These are phyloP conservation scores for Nephelium lappaceum DNA, from an alignment of 345 rosid genomes.

Conservation along the genomic window DNA sequence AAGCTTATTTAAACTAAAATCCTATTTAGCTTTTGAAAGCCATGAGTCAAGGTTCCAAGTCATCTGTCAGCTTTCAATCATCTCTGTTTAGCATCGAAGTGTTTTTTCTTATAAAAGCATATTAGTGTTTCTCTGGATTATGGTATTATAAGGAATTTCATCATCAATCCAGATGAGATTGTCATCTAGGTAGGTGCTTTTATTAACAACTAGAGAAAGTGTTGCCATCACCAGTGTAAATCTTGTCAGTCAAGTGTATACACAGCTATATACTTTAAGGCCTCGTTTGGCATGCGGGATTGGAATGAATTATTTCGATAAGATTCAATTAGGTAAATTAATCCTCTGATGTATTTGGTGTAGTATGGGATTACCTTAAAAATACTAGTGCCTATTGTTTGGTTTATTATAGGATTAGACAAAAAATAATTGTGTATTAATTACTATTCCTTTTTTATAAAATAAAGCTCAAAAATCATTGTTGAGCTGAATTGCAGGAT, in stretches of 20 bases:
- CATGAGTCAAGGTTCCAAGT: neutral
- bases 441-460: no score
- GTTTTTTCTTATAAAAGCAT: neutral
- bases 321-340: no score
- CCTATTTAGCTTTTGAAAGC: neutral
- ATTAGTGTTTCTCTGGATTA: neutral
- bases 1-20: neutral
- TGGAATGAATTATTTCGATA: no score
- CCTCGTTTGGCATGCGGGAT: no score
- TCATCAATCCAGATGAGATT: neutral
- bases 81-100: constrained; percentile 3
- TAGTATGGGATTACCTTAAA: no score
- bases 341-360: no score
- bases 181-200: neutral
- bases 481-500: neutral
- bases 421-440: no score
- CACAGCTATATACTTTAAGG: no score
- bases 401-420: no score
- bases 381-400: no score
- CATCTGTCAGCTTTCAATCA: neutral
- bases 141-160: constrained; percentile 2
- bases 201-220: neutral
- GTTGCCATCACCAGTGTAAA: neutral
- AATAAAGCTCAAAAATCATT: neutral
- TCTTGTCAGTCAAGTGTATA: neutral